A percentile compares a stretch with the other conserved stretches of the same genome.
phyloP scores from a whole-genome alignment of 305 asterid genomes.

The Rubia peregrina region DNA sequence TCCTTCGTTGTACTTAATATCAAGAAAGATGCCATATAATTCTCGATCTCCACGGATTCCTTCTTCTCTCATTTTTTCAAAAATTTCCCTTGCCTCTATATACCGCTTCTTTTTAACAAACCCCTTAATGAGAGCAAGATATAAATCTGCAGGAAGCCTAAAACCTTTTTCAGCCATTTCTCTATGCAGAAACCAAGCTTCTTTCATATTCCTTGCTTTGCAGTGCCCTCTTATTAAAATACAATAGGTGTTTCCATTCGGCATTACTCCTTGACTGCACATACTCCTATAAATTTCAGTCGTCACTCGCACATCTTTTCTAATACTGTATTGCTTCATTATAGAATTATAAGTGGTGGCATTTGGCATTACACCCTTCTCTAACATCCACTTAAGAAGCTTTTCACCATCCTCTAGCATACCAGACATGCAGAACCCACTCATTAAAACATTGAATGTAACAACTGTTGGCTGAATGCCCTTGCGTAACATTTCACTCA shows the following conservation, averaged over 20 bases:
- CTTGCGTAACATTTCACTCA: conserved; percentile 61
- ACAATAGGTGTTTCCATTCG: conserved; percentile 59
- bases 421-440: conserved; percentile 71
- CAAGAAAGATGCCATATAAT: conserved; percentile 54
- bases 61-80: conserved; percentile 73
- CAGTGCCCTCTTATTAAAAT: conserved; percentile 85
- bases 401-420: conserved; percentile 77
- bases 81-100: conserved; percentile 61
- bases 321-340: conserved; percentile 64
- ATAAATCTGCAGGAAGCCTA: conserved; percentile 45
- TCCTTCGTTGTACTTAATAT: conserved; percentile 70
- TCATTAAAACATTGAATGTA: conserved; percentile 87
- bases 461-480: conserved; percentile 76
- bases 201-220: conserved; percentile 96
- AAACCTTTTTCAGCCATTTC: conserved; percentile 66
- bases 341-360: conserved; percentile 73
- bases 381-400: conserved; percentile 82
- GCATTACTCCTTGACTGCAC: conserved; percentile 49
- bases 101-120: conserved; percentile 72
- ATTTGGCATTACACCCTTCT: conserved; percentile 75
- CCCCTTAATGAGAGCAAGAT: conserved; percentile 71
- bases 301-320: conserved; percentile 61
- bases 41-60: conserved; percentile 51
- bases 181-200: conserved; percentile 75
- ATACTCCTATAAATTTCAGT: conserved; percentile 51